phyloP scores from a whole-genome alignment of 208 protist species.

The Leishmania major region DNA sequence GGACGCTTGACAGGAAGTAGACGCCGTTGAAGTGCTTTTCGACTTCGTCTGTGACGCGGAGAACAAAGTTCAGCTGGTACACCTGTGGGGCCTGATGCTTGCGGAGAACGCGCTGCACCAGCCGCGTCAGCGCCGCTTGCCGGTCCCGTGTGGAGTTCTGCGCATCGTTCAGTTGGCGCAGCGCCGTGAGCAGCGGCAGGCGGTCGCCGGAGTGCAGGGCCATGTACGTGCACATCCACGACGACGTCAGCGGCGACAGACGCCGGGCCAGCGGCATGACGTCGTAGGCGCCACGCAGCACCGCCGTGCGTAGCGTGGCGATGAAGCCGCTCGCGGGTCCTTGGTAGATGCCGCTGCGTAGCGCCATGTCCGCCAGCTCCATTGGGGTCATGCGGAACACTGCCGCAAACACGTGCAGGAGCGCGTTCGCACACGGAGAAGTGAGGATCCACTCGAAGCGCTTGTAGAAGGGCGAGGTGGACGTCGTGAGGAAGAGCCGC shows the following conservation, averaged over 20 bases:
- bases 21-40: constrained; percentile 71
- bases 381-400: constrained; percentile 63
- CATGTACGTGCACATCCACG: constrained; percentile 69
- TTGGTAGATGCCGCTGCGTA: constrained; percentile 70
- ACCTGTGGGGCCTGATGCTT: constrained; percentile 48
- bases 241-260: constrained; percentile 58
- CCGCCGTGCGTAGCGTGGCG: constrained; percentile 39
- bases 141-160: constrained; percentile 49
- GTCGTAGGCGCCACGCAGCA: constrained; percentile 48
- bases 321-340: constrained; percentile 54
- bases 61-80: constrained; percentile 80
- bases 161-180: constrained; percentile 53
- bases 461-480: constrained; percentile 39
- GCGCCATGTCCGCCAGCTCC: constrained; percentile 64
- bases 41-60: constrained; percentile 55
- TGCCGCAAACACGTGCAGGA: constrained; percentile 70
- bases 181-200: constrained; percentile 54
- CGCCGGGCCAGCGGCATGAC: constrained; percentile 71
- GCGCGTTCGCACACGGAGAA: constrained; percentile 79
- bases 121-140: constrained; percentile 29
- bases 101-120: constrained; percentile 63
- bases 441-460: constrained; percentile 47
- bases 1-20: constrained; percentile 60
- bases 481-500: constrained; percentile 30
- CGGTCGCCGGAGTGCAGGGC: constrained; percentile 76